Evolutionary conservation across 1,284 basidiomycete genomes (phyloP).

Genomic region (Pseudozyma thailandica): DNA sequence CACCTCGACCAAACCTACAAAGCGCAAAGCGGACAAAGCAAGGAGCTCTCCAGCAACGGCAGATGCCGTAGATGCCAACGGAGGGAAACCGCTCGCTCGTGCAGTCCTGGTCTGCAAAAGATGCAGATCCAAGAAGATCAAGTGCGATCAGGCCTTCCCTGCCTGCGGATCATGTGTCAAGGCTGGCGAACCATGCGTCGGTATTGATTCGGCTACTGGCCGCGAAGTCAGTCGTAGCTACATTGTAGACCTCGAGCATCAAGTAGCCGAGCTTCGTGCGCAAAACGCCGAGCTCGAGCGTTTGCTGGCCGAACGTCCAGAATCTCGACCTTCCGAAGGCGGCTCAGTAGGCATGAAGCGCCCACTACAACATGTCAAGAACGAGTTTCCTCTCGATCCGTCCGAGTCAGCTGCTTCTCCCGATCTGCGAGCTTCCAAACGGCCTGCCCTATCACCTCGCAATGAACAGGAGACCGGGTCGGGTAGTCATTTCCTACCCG

Average conservation of each 20-base stretch:
- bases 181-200: slow-evolving; percentile 44
- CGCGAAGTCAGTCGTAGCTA: slow-evolving; percentile 51
- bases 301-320: slow-evolving; percentile 10
- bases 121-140: slow-evolving; percentile 53
- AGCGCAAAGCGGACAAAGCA: slow-evolving; percentile 29
- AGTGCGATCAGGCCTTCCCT: slow-evolving; percentile 50
- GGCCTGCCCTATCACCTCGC: slow-evolving; percentile 16
- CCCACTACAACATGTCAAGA: slow-evolving; percentile 34
- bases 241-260: slow-evolving; percentile 47
- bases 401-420: slow-evolving; percentile 23
- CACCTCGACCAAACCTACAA: slow-evolving; percentile 13
- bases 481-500: slow-evolving; percentile 12
- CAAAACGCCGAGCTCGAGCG: slow-evolving; percentile 45
- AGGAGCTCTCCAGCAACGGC: slow-evolving; percentile 11
- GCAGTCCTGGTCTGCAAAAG: slow-evolving; percentile 49
- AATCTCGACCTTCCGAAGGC: slow-evolving; percentile 5
- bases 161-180: slow-evolving; percentile 53
- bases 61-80: slow-evolving; percentile 13
- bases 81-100: slow-evolving; percentile 37
- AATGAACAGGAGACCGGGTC: slow-evolving; percentile 1
- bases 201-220: slow-evolving; percentile 49
- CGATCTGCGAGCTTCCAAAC: slow-evolving; percentile 21
- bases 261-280: slow-evolving; percentile 31
- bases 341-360: slow-evolving; percentile 21
- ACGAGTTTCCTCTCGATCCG: slow-evolving; percentile 26